Conservation (phyloP, 2,329 filamentous ascomycete species). For the Colletotrichum liaoningense region DNA sequence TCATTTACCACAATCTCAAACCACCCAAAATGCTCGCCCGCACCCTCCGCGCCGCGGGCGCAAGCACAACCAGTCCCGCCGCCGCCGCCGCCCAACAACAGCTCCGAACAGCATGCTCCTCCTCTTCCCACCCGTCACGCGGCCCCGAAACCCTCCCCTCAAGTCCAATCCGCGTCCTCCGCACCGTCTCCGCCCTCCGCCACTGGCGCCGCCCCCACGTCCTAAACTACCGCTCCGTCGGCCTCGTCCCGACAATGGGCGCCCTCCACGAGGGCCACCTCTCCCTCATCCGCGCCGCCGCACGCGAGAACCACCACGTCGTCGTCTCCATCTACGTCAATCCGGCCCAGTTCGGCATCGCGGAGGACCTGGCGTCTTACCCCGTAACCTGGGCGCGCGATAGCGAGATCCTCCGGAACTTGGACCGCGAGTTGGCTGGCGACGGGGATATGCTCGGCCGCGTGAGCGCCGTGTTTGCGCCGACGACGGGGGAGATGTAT, state of each 20-base stretch:
- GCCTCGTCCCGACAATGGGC: slow-evolving; percentile 96
- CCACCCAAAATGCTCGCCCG: slow-evolving; percentile 31
- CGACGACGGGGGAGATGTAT: slow-evolving; percentile 87
- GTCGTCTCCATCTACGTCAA: slow-evolving; percentile 96
- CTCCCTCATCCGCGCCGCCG: slow-evolving; percentile 85
- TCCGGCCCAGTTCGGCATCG: slow-evolving; percentile 92
- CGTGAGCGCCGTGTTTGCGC: slow-evolving; percentile 87
- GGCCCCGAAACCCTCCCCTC: slow-evolving; percentile 62
- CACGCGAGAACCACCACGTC: slow-evolving; percentile 85
- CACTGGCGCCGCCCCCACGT: slow-evolving; percentile 75
- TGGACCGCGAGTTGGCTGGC: slow-evolving; percentile 80
- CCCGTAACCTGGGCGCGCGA: slow-evolving; percentile 91
- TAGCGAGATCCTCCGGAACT: slow-evolving; percentile 69
- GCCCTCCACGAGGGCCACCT: slow-evolving; percentile 94
- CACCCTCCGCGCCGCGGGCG: slow-evolving; percentile 33
- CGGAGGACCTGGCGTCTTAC: slow-evolving; percentile 90
- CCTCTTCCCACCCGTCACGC: slow-evolving; percentile 37
- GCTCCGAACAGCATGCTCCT: slow-evolving; percentile 38
- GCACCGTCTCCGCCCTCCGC: slow-evolving; percentile 78
- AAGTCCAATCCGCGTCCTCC: slow-evolving; percentile 77
- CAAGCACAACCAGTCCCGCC: not conserved
- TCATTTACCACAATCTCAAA: not conserved
- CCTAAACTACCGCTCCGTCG: slow-evolving; percentile 77
- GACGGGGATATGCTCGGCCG: slow-evolving; percentile 71
- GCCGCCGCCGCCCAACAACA: slow-evolving; percentile 6